These are phyloP conservation scores for Tylopilus sp. DNA, from an alignment of 768 basidiomycete species.

Conservation along the genomic window DNA sequence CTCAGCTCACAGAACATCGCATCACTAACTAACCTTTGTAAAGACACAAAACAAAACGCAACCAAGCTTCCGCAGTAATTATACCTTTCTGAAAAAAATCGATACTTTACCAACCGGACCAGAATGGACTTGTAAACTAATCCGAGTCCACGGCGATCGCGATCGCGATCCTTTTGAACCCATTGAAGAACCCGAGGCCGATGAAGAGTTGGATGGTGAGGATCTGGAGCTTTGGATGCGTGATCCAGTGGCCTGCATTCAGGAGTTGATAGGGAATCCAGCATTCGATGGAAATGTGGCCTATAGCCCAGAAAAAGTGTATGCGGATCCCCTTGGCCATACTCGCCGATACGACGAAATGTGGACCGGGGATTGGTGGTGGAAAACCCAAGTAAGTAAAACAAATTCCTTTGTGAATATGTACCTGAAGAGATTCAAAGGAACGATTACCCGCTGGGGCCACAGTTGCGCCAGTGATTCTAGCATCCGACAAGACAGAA, in stretches of 20 bases:
- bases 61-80: no score
- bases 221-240: neutral
- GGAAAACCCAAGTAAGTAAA: neutral
- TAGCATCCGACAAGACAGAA: neutral
- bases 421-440: neutral
- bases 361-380: neutral
- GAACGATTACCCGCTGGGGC: neutral
- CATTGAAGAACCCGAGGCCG: no score
- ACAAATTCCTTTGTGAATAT: no score
- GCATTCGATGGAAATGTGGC: neutral
- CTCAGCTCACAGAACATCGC: no score
- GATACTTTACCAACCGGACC: no score
- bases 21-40: no score
- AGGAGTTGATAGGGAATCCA: neutral
- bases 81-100: no score
- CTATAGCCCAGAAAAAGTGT: neutral
- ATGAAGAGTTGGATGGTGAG: no score
- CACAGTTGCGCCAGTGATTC: neutral
- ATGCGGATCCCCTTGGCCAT: neutral
- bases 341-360: neutral
- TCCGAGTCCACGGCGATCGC: no score
- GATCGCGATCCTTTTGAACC: no score
- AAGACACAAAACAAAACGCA: no score
- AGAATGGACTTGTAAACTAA: no score
- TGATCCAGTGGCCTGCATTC: neutral